These are phyloP conservation scores for Chamaecrista fasciculata DNA, from an alignment of 306 rosid genomes.

Conservation along the genomic window DNA sequence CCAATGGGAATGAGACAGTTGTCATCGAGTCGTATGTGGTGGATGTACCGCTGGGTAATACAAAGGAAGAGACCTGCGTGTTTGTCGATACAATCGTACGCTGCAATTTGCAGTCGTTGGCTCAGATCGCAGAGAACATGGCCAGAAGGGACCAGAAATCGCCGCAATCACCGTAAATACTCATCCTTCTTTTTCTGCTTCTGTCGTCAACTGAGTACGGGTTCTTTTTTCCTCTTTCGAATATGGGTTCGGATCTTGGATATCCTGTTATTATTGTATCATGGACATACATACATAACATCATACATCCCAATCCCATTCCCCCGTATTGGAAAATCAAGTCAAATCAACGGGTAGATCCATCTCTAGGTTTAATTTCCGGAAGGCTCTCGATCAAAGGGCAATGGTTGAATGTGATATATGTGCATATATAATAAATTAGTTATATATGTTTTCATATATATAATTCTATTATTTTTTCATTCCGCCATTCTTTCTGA, in stretches of 20 bases:
- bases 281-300: background rate
- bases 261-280: background rate
- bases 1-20: slow-evolving; percentile 58
- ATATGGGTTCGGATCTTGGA: slow-evolving; percentile 26
- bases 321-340: slow-evolving; percentile 39
- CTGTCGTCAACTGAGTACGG: background rate
- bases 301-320: too few species aligned
- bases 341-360: too few species aligned
- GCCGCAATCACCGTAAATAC: background rate
- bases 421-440: slow-evolving; percentile 29
- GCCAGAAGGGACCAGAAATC: slow-evolving; percentile 25
- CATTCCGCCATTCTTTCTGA: slow-evolving; percentile 24
- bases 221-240: slow-evolving; percentile 23
- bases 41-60: slow-evolving; percentile 83
- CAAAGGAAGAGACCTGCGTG: slow-evolving; percentile 84
- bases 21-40: slow-evolving; percentile 88
- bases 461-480: background rate
- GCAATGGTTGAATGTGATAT: slow-evolving; percentile 35
- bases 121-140: slow-evolving; percentile 78
- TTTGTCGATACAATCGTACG: slow-evolving; percentile 91
- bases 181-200: background rate
- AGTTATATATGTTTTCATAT: slow-evolving; percentile 17
- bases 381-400: slow-evolving; percentile 8
- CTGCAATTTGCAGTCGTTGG: slow-evolving; percentile 81
- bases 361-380: background rate